phyloP scores from a whole-genome alignment of 768 basidiomycete species.

The Kondoa subrosea region DNA sequence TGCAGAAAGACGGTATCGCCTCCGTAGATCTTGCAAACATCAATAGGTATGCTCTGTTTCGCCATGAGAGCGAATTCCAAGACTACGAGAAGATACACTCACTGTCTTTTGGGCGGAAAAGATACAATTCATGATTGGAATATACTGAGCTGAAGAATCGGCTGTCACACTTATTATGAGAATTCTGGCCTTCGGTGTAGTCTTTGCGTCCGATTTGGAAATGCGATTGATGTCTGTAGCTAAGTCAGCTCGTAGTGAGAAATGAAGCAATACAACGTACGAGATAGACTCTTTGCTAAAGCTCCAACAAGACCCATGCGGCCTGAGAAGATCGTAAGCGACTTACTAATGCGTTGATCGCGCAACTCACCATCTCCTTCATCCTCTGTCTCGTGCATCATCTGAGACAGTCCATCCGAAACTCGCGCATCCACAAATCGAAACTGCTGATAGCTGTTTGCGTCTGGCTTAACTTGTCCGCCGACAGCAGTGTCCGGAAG shows the following conservation, averaged over 20 bases:
- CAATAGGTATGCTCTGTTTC: slow-evolving; percentile 79
- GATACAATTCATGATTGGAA: slow-evolving; percentile 97
- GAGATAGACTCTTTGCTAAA: slow-evolving; percentile 78
- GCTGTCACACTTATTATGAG: slow-evolving; percentile 79
- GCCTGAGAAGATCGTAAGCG: slow-evolving; percentile 30
- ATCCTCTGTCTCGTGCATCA: slow-evolving; percentile 36
- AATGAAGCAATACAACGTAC: slow-evolving; percentile 36
- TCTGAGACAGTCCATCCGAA: slow-evolving; percentile 44
- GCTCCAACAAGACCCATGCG: slow-evolving; percentile 69
- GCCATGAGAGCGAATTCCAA: not conserved
- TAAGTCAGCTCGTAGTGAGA: slow-evolving; percentile 4
- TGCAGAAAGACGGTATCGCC: slow-evolving; percentile 81
- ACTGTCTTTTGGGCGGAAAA: slow-evolving; percentile 97
- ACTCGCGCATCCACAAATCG: slow-evolving; percentile 54
- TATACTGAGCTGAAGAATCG: slow-evolving; percentile 75
- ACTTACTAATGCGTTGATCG: slow-evolving; percentile 6
- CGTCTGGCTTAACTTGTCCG: slow-evolving; percentile 36
- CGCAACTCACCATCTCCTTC: slow-evolving; percentile 8
- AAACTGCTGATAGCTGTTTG: slow-evolving; percentile 75
- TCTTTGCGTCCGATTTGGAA: slow-evolving; percentile 28
- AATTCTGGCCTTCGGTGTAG: slow-evolving; percentile 41
- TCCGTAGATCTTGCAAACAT: slow-evolving; percentile 80
- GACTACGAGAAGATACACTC: slow-evolving; percentile 8
- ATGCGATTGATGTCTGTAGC: slow-evolving; percentile 52
- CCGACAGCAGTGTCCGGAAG: slow-evolving; percentile 33